A percentile compares a stretch with the other conserved stretches of the same genome.
phyloP scores from a whole-genome alignment of 225 moss, liverwort and hornwort species.

The Anthoceros angustus region DNA sequence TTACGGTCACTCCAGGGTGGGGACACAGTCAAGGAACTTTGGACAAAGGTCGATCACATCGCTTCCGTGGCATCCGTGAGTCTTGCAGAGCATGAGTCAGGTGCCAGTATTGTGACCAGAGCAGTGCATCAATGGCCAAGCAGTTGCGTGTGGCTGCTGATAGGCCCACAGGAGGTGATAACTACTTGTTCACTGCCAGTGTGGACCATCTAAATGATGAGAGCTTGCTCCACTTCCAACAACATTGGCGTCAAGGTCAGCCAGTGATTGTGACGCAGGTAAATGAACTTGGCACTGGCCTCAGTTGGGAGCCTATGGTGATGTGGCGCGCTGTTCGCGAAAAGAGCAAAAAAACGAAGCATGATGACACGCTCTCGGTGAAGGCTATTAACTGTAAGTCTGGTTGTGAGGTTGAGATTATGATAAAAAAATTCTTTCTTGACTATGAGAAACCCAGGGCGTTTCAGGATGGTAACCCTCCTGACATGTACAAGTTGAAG shows the following conservation, averaged over 20 bases:
- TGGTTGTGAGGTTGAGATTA: conserved; percentile 97
- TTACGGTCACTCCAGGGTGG: conserved; percentile 58
- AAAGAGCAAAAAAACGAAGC: conserved; percentile 73
- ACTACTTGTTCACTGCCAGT: conserved; percentile 52
- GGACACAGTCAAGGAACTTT: conserved; percentile 49
- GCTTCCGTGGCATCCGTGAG: conserved; percentile 10
- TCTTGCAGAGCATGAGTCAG: conserved; percentile 9
- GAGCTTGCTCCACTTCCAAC: conserved; percentile 58
- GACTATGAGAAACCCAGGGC: conserved; percentile 51
- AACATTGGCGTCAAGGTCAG: conserved; percentile 76
- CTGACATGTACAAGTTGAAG: conserved; percentile 83
- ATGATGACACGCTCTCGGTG: conserved; percentile 66
- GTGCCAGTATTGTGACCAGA: conserved; percentile 18
- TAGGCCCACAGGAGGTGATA: conserved; percentile 33
- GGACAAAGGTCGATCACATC: conserved; percentile 35
- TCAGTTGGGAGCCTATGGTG: conserved; percentile 98
- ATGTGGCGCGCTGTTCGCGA: conserved; percentile 99
- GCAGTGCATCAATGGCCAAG: conserved; percentile 2
- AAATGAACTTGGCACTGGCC: conserved; percentile 51
- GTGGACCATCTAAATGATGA: conserved; percentile 34
- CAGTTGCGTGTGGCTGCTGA: conserved; percentile 35
- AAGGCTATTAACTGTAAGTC: conserved; percentile 81
- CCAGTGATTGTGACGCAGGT: conserved; percentile 70
- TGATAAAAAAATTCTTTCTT: conserved; percentile 83
- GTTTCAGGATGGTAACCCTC: conserved; percentile 59